Conservation (phyloP, 2,329 filamentous ascomycete genomes). For the Sarocladium oryzae region DNA sequence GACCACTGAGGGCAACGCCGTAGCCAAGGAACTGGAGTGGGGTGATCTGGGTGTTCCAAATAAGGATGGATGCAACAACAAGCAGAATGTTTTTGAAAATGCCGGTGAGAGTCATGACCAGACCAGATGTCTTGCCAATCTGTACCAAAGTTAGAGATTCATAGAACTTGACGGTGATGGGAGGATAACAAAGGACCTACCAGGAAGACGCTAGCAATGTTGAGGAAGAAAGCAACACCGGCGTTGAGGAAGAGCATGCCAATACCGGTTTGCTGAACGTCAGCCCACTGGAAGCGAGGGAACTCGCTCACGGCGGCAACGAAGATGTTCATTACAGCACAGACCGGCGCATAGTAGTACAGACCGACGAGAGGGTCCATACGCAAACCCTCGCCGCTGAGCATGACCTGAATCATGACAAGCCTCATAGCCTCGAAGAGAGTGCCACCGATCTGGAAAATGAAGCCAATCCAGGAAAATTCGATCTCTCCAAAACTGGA, state of each 20-base stretch:
- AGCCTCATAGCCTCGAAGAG: conserved; percentile 74
- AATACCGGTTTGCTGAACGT: conserved; percentile 59
- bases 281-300: conserved; percentile 55
- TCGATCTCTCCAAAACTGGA: conserved; percentile 58
- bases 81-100: conserved; percentile 85
- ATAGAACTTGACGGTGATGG: too few species aligned
- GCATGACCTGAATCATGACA: conserved; percentile 77
- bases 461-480: conserved; percentile 58
- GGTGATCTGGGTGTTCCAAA: conserved; percentile 69
- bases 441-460: conserved; percentile 69
- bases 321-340: conserved; percentile 70
- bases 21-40: conserved; percentile 71
- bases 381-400: conserved; percentile 69
- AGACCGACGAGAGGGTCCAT: conserved; percentile 85
- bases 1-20: conserved; percentile 55
- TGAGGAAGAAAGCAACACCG: conserved; percentile 70
- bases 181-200: conserved; percentile 57
- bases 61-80: conserved; percentile 66
- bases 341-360: conserved; percentile 85
- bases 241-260: conserved; percentile 65
- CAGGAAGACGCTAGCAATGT: conserved; percentile 76
- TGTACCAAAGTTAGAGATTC: conserved; percentile 29
- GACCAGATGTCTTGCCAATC: conserved; percentile 82
- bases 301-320: conserved; percentile 64
- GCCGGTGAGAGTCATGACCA: conserved; percentile 78